Conservation (phyloP, 371 early-diverging fungal genomes). For the Smittium mucronatum region DNA sequence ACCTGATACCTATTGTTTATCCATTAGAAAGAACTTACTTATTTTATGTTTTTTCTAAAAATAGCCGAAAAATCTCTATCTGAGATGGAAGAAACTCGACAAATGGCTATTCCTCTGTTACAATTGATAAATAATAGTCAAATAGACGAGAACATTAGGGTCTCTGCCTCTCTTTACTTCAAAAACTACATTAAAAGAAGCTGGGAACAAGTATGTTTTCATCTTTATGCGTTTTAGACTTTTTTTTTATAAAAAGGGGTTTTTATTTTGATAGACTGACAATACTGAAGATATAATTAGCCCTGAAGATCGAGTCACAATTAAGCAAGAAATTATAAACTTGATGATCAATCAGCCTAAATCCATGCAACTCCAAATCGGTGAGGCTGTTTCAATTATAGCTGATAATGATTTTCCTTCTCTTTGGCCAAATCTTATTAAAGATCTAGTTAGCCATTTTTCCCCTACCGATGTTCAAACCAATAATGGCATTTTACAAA, state of each 20-base stretch:
- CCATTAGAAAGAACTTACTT: neutral
- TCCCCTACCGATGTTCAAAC: constrained; percentile 58
- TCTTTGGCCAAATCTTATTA: constrained; percentile 71
- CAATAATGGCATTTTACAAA: constrained; percentile 83
- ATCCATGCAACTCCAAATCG: constrained; percentile 73
- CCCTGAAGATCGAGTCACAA: constrained; percentile 53
- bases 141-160: constrained; percentile 45
- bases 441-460: constrained; percentile 62
- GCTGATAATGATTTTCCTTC: constrained; percentile 84
- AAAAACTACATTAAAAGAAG: constrained; percentile 85
- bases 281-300: constrained; percentile 40
- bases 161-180: constrained; percentile 78
- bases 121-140: constrained; percentile 47
- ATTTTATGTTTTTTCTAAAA: constrained; percentile 4
- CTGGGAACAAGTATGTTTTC: constrained; percentile 57
- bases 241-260: neutral
- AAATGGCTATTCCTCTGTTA: constrained; percentile 60
- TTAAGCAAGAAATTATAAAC: constrained; percentile 68
- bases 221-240: neutral
- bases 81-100: constrained; percentile 47
- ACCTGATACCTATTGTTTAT: neutral
- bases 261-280: constrained; percentile 16
- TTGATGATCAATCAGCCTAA: constrained; percentile 71
- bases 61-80: constrained; percentile 51
- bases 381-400: constrained; percentile 82